Evolutionary conservation across 2,329 filamentous ascomycete species (phyloP), one percentile per base, ranked within the genome.

Genomic region (Cladophialophora carrionii): DNA sequence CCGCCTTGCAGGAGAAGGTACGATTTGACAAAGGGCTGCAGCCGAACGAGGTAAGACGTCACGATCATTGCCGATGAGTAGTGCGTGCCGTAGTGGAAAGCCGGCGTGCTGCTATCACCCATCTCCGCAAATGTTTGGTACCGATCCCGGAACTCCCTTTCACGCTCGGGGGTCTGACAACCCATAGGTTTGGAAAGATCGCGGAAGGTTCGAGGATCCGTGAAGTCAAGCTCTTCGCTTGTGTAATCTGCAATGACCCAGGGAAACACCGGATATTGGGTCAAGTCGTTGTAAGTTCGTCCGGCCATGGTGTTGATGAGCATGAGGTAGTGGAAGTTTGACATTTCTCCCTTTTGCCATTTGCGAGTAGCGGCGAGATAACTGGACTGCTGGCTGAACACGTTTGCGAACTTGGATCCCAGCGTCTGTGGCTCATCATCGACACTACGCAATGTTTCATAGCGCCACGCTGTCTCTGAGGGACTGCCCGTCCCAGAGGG

Each of bases 61-160:
- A 99, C 95, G 65, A 96, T 97, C 95, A 98, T 99, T 7, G 95
- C 95, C 1, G 95, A 98, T 1, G 95, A 98, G 76, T 99, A 99
- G 76, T 99, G 96, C 0, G 96, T 99, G 20, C 95, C 95, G 71
- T 98, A 99, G 75, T 99, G 95, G 75, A 97, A 99, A 0, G 95
- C 90, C 0, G 90, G 89, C 53, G 84, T 83, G 63, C 83, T 83
- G 49, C 82, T 79, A 70, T 96, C 93, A 7, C 89, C 91, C 83
- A 99, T 96, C 75, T 98, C 95, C 0, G 89, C 89, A 75, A 99
- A 89, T 17, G 91, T 90, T 70, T 88, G 87, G 76, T 96, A 98
- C 32, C 92, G 87, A 72, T 96, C 90, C 58, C 87, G 85, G 73
- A 95, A 96, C 6, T 92, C 91, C 0, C 86, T 82, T 69, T 96